Conservation (phyloP, 371 early-diverging fungal species). For the Thermomucor indicae-seudaticae region DNA sequence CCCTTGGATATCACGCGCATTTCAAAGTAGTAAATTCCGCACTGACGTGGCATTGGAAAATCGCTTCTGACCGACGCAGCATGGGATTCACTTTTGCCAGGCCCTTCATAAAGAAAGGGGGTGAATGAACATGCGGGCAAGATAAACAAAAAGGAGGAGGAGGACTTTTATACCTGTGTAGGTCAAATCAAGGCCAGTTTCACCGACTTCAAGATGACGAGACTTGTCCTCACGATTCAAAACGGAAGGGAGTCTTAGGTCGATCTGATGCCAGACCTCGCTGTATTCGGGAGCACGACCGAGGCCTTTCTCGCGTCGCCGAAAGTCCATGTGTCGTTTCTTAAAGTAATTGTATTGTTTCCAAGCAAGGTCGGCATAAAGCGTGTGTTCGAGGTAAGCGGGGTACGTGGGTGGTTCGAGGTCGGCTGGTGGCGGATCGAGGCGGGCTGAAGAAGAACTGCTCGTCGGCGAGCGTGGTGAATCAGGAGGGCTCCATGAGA, state of each 20-base stretch:
- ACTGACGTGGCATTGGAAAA: conserved; percentile 77
- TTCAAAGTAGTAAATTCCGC: conserved; percentile 92
- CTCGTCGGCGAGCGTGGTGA: no score
- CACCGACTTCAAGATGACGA: conserved; percentile 47
- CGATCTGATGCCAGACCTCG: no score
- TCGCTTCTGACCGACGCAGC: conserved; percentile 85
- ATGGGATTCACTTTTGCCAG: conserved; percentile 75
- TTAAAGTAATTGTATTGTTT: no score
- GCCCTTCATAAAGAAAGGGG: conserved; percentile 48
- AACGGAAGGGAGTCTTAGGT: conserved; percentile 49
- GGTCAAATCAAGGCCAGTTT: conserved; percentile 48
- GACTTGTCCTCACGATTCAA: conserved; percentile 68
- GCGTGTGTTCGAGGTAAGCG: no score
- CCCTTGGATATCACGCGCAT: conserved; percentile 83
- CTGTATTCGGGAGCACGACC: no score
- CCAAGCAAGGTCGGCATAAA: no score
- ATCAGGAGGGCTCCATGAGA: no score
- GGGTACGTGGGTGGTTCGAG: no score
- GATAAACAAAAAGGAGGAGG: neutral
- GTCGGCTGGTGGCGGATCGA: no score
- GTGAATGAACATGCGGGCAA: neutral
- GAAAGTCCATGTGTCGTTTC: no score
- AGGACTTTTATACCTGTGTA: conserved; percentile 42
- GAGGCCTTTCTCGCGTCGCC: no score
- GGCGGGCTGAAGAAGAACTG: no score